Evolutionary conservation across 2,329 filamentous ascomycete species (phyloP), one percentile per base, ranked within the genome.

Genomic region (Cephalotrichum gorgonifer): DNA sequence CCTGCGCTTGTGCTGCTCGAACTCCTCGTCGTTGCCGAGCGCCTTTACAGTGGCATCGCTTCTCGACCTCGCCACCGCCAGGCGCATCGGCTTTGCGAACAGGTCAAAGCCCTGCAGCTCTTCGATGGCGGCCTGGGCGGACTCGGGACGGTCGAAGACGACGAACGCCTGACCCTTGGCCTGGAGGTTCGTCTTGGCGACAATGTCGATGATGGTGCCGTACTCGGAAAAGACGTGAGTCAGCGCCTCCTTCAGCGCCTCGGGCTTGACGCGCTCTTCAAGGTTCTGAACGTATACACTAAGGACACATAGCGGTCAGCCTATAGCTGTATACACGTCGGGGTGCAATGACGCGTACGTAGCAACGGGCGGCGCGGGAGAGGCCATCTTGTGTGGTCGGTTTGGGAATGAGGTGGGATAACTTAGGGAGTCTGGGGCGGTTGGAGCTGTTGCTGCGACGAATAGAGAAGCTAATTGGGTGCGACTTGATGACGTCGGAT

Each of bases 101-200:
- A 98, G 71, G 57, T 94, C 86, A 64, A 98, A 98, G 8, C 88
- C 91, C 59, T 96, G 86, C 53, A 94, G 75, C 57, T 95, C 88
- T 47, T 95, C 87, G 53, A 96, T 85, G 17, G 93, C 91, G 54
- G 81, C 77, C 47, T 78, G 72, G 3, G 90, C 90, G n/a, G 83
- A 79, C 49, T 89, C 85, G n/a, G 84, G 72, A 53, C 74, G 78
- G 58, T 94, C 88, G 63, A 89, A 97, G 43, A 97, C 89, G 45
- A 98, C 71, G 62, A 98, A 98, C 1, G 93, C 93, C 68, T 98
- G 93, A 12, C 93, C 93, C 64, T 94, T 96, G 41, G 88, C 87
- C 64, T 87, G 90, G 27, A 97, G 68, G 64, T 94, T 96, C 54
- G 80, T 88, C 72, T 95, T 95, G 42, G 87, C 87, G 52, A 95